Evolutionary conservation across 352 stramenopile genomes (phyloP).

Genomic region (Elongisporangium anandrum): DNA sequence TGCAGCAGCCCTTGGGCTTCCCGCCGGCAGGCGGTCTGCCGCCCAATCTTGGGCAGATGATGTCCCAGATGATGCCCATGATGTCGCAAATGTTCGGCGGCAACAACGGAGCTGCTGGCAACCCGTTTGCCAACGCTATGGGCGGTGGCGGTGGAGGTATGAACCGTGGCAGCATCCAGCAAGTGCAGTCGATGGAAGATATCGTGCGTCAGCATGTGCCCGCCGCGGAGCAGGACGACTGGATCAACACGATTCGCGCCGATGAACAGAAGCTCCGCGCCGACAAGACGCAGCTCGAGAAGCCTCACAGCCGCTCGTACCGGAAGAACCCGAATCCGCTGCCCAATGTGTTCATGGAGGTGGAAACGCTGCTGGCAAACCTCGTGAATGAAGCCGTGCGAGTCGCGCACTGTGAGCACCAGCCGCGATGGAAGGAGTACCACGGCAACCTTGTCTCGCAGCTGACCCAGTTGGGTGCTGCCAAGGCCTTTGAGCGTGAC

Average conservation of each 20-base stretch:
- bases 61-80: conserved; percentile 87
- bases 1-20: conserved; percentile 22
- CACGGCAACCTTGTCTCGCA: conserved; percentile 49
- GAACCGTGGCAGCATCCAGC: conserved; percentile 24
- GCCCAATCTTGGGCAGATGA: conserved; percentile 77
- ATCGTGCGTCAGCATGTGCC: conserved; percentile 60
- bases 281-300: conserved; percentile 16
- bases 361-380: conserved; percentile 52
- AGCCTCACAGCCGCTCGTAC: conserved; percentile 64
- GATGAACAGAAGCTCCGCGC: conserved; percentile 43
- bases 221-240: conserved; percentile 45
- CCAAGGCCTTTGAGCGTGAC: conserved; percentile 42
- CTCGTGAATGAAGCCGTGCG: conserved; percentile 66
- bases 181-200: conserved; percentile 57
- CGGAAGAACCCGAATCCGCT: conserved; percentile 34
- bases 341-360: conserved; percentile 62
- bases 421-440: conserved; percentile 44
- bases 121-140: conserved; percentile 15
- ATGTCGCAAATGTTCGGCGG: conserved; percentile 78
- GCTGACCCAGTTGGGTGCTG: conserved; percentile 41
- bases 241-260: conserved; percentile 58
- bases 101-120: conserved; percentile 12
- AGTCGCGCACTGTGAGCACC: conserved; percentile 50
- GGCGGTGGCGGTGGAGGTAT: conserved; percentile 10
- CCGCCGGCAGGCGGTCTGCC: conserved; percentile 13